These are phyloP conservation scores for Calonectria montana DNA, from an alignment of 2,329 filamentous ascomycete species.

Conservation along the genomic window DNA sequence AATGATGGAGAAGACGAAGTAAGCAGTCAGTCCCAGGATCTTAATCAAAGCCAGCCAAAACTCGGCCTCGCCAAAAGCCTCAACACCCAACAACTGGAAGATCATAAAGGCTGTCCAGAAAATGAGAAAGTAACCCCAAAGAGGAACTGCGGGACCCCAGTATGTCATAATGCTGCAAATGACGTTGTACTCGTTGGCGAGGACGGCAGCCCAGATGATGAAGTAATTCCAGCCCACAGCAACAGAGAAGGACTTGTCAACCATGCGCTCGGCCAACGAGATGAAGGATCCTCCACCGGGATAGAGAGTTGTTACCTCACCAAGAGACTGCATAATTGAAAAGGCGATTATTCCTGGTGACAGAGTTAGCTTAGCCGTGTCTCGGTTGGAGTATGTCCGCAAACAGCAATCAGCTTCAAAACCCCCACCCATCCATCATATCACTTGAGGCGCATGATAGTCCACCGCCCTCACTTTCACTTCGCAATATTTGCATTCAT, in stretches of 20 bases:
- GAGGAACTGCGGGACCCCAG: slow-evolving; percentile 70
- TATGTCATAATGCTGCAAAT: slow-evolving; percentile 74
- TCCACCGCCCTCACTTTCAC: neutral
- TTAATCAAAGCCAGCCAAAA: slow-evolving; percentile 84
- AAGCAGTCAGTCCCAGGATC: slow-evolving; percentile 75
- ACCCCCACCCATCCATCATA: neutral
- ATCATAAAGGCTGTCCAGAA: slow-evolving; percentile 78
- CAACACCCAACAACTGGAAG: slow-evolving; percentile 78
- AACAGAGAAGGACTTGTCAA: slow-evolving; percentile 76
- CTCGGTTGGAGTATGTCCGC: neutral
- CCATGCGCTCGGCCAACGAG: slow-evolving; percentile 76
- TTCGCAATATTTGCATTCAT: neutral
- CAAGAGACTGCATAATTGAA: slow-evolving; percentile 78
- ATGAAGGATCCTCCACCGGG: slow-evolving; percentile 78
- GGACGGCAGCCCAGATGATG: slow-evolving; percentile 73
- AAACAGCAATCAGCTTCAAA: neutral
- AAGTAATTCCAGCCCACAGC: slow-evolving; percentile 80
- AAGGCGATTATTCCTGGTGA: slow-evolving; percentile 67
- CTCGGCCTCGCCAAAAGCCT: slow-evolving; percentile 82
- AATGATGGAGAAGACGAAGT: slow-evolving; percentile 79
- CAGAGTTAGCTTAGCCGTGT: slow-evolving; percentile 27
- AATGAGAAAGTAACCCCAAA: slow-evolving; percentile 78
- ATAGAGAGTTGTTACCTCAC: slow-evolving; percentile 79
- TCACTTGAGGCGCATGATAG: neutral
- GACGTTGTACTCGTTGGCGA: slow-evolving; percentile 79